A percentile compares a stretch with the other conserved stretches of the same genome.
Evolutionary conservation across 2,329 filamentous ascomycete species (phyloP).

Genomic region (Amesomyces nigricolor): DNA sequence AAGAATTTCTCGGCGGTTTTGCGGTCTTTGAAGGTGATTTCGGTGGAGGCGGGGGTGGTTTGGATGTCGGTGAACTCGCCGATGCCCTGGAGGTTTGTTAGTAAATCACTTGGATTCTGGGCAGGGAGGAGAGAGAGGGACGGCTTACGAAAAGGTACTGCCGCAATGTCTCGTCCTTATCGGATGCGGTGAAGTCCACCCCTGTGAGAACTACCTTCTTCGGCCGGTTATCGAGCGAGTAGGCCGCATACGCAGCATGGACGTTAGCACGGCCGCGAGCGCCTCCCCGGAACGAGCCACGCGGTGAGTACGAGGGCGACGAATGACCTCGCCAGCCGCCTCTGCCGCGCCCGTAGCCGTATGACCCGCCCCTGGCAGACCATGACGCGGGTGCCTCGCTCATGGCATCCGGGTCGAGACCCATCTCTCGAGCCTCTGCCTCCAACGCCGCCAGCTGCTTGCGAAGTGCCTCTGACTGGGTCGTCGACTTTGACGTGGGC

Average conservation of each 20-base stretch:
- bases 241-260: slow-evolving; percentile 51
- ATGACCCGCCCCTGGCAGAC: slow-evolving; percentile 12
- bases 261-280: slow-evolving; percentile 27
- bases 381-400: slow-evolving; percentile 28
- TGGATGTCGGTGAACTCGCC: slow-evolving; percentile 58
- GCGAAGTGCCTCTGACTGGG: slow-evolving; percentile 59
- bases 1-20: slow-evolving; percentile 67
- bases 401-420: slow-evolving; percentile 55
- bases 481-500: slow-evolving; percentile 25
- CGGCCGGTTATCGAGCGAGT: slow-evolving; percentile 71
- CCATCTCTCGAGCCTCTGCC: slow-evolving; percentile 64
- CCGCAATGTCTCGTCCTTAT: slow-evolving; percentile 62
- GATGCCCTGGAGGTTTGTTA: slow-evolving; percentile 44
- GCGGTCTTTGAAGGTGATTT: slow-evolving; percentile 60
- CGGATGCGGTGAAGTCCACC: slow-evolving; percentile 55
- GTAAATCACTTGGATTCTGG: slow-evolving; percentile 13
- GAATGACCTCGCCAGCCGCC: slow-evolving; percentile 20
- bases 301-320: slow-evolving; percentile 28
- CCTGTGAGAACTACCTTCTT: slow-evolving; percentile 61
- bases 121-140: slow-evolving; percentile 31
- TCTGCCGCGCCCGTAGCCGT: slow-evolving; percentile 18
- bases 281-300: slow-evolving; percentile 29
- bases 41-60: slow-evolving; percentile 41
- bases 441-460: slow-evolving; percentile 68
- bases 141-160: slow-evolving; percentile 63